These are phyloP conservation scores for Coemansia sp. DNA, from an alignment of 192 early-diverging fungal genomes.

Conservation along the genomic window DNA sequence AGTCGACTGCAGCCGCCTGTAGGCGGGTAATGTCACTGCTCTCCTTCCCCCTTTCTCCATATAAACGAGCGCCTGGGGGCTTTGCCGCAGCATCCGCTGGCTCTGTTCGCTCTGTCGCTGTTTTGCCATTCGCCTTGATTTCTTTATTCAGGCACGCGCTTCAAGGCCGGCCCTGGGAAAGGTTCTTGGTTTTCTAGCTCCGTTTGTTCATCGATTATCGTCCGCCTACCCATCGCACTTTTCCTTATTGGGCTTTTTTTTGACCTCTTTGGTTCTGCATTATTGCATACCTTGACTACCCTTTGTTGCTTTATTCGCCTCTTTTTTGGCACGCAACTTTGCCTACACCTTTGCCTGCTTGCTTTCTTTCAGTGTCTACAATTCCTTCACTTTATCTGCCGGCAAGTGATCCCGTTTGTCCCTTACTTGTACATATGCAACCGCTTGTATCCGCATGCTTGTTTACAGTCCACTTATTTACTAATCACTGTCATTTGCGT, in stretches of 20 bases:
- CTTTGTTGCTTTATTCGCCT: not conserved
- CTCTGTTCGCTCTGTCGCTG: not conserved
- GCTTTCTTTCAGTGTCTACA: not conserved
- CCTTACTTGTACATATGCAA: constrained; percentile 1
- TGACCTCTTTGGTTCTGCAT: not conserved
- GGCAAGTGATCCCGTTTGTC: not conserved
- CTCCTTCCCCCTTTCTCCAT: not conserved
- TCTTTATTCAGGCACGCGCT: constrained; percentile 4
- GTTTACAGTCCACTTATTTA: not conserved
- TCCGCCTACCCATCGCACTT: not conserved
- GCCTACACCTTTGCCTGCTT: not conserved
- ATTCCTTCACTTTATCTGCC: not conserved
- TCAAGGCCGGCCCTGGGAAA: not conserved
- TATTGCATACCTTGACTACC: not conserved
- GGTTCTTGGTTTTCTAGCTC: constrained; percentile 3
- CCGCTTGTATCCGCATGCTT: not conserved
- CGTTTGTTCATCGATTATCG: constrained; percentile 1
- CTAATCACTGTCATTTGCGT: not conserved
- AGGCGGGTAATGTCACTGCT: not conserved
- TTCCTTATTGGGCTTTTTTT: constrained; percentile 6
- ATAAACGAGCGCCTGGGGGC: not conserved
- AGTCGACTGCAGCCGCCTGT: constrained; percentile 1
- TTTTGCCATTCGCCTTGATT: constrained; percentile 5
- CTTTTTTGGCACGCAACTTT: not conserved
- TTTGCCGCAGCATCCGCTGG: not conserved